Percentiles rank a stretch among this genome's conserved stretches.
phyloP scores from a whole-genome alignment of 495 filamentous ascomycete species.

The Lepidopterella palustris region DNA sequence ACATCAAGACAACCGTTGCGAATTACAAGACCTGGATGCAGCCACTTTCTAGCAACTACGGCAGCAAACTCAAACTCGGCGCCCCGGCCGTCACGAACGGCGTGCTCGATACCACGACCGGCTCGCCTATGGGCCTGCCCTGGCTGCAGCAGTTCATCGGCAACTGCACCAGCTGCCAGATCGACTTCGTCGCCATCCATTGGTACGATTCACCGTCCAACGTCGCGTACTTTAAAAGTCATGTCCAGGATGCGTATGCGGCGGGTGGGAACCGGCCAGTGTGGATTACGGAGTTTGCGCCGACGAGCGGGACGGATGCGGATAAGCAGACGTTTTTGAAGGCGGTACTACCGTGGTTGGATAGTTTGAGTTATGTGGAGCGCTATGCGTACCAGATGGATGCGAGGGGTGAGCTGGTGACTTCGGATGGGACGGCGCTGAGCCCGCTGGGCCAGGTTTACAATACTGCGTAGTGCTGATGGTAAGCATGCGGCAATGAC shows the following conservation, averaged over 20 bases:
- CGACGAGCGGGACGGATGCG: background rate
- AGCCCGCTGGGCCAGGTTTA: constrained; percentile 3
- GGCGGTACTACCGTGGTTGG: constrained; percentile 15
- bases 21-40: constrained; percentile 62
- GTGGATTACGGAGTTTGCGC: constrained; percentile 23
- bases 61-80: constrained; percentile 45
- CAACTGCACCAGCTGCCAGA: constrained; percentile 28
- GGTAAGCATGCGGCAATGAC: no score
- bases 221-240: constrained; percentile 31
- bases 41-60: constrained; percentile 40
- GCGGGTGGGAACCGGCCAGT: constrained; percentile 3
- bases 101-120: background rate
- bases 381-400: constrained; percentile 12
- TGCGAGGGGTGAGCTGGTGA: constrained; percentile 2
- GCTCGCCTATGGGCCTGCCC: constrained; percentile 24
- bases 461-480: background rate
- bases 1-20: constrained; percentile 49
- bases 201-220: constrained; percentile 31
- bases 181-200: constrained; percentile 33
- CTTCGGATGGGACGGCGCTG: constrained; percentile 12
- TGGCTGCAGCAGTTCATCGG: constrained; percentile 30
- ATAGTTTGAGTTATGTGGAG: constrained; percentile 7
- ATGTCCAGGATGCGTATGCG: constrained; percentile 12
- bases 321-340: constrained; percentile 10
- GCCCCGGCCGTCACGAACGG: constrained; percentile 72